Base-by-base conservation (phyloP, 2,329 filamentous ascomycete species). In the Hypoxylon sp. region DNA sequence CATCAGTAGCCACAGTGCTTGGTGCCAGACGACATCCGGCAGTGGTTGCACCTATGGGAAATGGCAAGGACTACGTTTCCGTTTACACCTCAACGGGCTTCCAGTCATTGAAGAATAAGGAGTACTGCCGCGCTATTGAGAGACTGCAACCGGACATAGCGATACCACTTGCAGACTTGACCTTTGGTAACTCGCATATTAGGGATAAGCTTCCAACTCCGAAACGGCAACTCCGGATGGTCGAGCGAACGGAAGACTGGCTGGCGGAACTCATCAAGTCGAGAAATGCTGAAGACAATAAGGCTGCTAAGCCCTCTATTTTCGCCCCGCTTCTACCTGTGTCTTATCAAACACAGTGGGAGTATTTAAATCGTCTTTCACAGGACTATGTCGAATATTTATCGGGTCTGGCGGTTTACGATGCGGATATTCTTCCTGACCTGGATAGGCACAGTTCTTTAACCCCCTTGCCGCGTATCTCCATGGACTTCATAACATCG, bases 21-120 rank as follows among this genome's bases (percentile, higher is more conserved):
- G 93, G 90, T 10, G 87, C 95, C 0, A 90, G 96, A 59, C 87
- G 95, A 32, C 88, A 91, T 52, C 92, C 94, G 1, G 89, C 93
- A 0, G 90, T 98, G 19, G 80, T 86, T 7, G 89, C 90, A 5
- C 92, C 93, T 0, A 83, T 89, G 69, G 87, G 88, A 19, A 94
- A 96, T 77, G 90, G 89, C 7, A 87, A 90, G 68, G 87, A 87
- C 41, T 86, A 89, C 50, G 84, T 98, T 45, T 89, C 91, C 17
- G 86, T 98, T 51, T 90, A 92, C 76, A 97, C 96, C 1, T 95
- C 94, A 0, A 93, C 93, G 0, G 96, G 96, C 30, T 97, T 97
- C 80, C 87, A 89, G 67, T 85, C 87, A 62, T 82, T 98, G 34
- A 86, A 87, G 32, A 87, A 89, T 0, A 83, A 87, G 5, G 88